phyloP scores from a whole-genome alignment of 441 rosid genomes.

The Geranium incanum region DNA sequence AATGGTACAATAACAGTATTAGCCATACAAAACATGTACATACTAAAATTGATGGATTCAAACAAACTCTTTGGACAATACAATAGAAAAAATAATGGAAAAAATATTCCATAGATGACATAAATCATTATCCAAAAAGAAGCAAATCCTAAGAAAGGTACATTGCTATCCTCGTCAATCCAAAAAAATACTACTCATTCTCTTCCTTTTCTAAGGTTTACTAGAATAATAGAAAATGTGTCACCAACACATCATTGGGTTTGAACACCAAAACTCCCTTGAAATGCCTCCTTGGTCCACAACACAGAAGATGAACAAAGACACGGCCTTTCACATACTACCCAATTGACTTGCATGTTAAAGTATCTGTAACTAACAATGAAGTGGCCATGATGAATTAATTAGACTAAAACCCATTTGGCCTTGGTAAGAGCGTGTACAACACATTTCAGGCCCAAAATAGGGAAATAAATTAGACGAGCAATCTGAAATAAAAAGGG shows the following conservation, averaged over 20 bases:
- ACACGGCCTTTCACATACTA: background rate
- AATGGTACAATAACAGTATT: constrained; percentile 2
- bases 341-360: background rate
- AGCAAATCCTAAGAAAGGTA: background rate
- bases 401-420: background rate
- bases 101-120: background rate
- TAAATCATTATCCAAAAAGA: background rate
- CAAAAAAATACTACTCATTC: background rate
- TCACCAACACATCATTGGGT: background rate
- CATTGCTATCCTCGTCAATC: background rate
- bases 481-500: background rate
- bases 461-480: background rate
- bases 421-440: background rate
- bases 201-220: background rate
- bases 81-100: background rate
- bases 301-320: background rate
- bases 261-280: background rate
- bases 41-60: background rate
- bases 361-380: background rate
- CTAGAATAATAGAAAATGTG: too few species aligned
- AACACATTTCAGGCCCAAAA: background rate
- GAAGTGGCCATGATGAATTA: background rate
- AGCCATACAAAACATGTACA: constrained; percentile 1
- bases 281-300: background rate
- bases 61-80: background rate